These are phyloP conservation scores for Dryadomyces quercus-mongolicae DNA, from an alignment of 2,329 filamentous ascomycete species.

Conservation along the genomic window DNA sequence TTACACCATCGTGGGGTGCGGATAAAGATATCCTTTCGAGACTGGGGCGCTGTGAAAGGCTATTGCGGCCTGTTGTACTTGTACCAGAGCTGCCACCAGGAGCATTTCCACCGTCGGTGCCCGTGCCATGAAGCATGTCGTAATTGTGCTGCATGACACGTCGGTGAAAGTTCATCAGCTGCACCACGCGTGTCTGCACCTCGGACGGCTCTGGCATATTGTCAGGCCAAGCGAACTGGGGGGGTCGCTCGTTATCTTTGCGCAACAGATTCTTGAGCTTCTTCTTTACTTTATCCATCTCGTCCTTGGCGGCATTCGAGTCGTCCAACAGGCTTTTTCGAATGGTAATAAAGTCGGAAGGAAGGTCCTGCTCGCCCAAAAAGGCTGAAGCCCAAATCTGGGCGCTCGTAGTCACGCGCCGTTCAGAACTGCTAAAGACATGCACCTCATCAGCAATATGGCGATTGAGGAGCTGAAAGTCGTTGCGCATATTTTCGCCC, in stretches of 20 bases:
- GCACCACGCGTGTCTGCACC: constrained; percentile 82
- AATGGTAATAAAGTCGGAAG: constrained; percentile 76
- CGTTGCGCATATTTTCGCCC: constrained; percentile 90
- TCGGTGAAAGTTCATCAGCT: constrained; percentile 95
- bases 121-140: constrained; percentile 54
- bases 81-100: not conserved
- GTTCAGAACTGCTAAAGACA: constrained; percentile 91
- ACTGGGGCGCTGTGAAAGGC: not conserved
- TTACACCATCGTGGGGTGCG: constrained; percentile 12
- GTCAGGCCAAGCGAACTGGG: constrained; percentile 96
- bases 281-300: constrained; percentile 99
- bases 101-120: too few species aligned
- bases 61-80: not conserved
- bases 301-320: constrained; percentile 95
- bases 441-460: constrained; percentile 86
- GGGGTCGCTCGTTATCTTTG: constrained; percentile 83
- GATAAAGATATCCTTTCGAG: not conserved
- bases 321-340: constrained; percentile 93
- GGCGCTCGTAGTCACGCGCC: constrained; percentile 86
- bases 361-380: constrained; percentile 72
- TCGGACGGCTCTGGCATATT: constrained; percentile 91
- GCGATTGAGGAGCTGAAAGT: constrained; percentile 82
- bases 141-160: constrained; percentile 94
- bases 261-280: constrained; percentile 88
- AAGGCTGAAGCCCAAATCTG: constrained; percentile 94